Percentiles rank a stretch among this genome's conserved stretches.
phyloP scores from a whole-genome alignment of 2,329 filamentous ascomycete species.

The Dactylellina drechsleri region DNA sequence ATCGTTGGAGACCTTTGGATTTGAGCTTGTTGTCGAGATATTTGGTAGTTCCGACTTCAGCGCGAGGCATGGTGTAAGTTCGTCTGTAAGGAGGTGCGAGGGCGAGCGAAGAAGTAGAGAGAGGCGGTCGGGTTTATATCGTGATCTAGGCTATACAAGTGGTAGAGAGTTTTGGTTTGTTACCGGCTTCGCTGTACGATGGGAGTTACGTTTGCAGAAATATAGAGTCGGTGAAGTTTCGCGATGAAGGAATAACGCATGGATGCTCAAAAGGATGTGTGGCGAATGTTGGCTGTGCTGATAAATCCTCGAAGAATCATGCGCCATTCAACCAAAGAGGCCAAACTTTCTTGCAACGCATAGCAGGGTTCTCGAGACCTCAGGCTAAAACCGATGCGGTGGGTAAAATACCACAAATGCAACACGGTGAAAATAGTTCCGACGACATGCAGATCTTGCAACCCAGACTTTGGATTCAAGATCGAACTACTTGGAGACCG shows the following conservation, averaged over 20 bases:
- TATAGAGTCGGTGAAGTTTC: not conserved
- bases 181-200: not conserved
- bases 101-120: not conserved
- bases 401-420: too few species aligned
- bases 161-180: not conserved
- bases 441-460: too few species aligned
- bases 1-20: constrained; percentile 75
- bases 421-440: too few species aligned
- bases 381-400: too few species aligned
- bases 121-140: not conserved
- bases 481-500: too few species aligned
- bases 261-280: not conserved
- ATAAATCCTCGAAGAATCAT: not conserved
- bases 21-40: constrained; percentile 91
- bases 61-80: constrained; percentile 78
- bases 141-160: not conserved
- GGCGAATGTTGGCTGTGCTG: not conserved
- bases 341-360: not conserved
- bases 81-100: not conserved
- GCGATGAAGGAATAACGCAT: not conserved
- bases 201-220: not conserved
- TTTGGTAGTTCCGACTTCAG: constrained; percentile 92
- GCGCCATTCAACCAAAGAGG: not conserved
- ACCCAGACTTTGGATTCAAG: too few species aligned
- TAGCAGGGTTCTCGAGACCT: too few species aligned